Evolutionary conservation across 2,329 filamentous ascomycete species (phyloP), one percentile per base, ranked within the genome.

Genomic region (Hypomyces rosellus): DNA sequence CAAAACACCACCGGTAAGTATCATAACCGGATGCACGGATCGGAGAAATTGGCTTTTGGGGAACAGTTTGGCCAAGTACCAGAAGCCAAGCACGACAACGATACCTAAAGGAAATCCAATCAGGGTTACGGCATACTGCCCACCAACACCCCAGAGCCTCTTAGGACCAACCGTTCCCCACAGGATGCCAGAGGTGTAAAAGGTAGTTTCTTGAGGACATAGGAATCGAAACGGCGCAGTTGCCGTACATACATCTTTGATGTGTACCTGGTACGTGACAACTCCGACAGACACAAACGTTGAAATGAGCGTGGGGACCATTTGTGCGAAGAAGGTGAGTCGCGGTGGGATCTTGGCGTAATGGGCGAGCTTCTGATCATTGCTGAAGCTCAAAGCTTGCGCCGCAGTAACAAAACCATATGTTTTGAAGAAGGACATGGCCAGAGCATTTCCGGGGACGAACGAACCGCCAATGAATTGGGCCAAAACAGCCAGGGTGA

Each of bases 321-420:
- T 69, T 59, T 79, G 75, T 7, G 69, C 71, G 34, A 69, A 66
- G 59, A 78, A 78, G 3, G 74, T 64, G 11, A 70, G 73, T 4
- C 69, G 65, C 0, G 71, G 72, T 0, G 74, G 69, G 39, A 78
- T 72, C 57, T 78, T 77, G 49, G 76, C 62, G 59, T 77, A 77
- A 50, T 76, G 74, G 1, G 68, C 75, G 34, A 78, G 61, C 59
- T 78, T 78, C 68, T 77, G 68, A 54, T 78, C 75, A 54, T 71
- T 67, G 1, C 67, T 64, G 50, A 76, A 76, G 51, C 66, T 69
- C 4, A 74, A 60, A 0, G 68, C 70, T 49, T 74, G 70, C 11
- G 68, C 66, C 18, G 30, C 74, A 63, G 57, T 74, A 63, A 70
- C 63, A 52, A 69, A 71, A 20, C 58, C 58, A 39, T 59, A 54